These are phyloP conservation scores for Clavulina sp. DNA, from an alignment of 768 basidiomycete species.

Conservation along the genomic window DNA sequence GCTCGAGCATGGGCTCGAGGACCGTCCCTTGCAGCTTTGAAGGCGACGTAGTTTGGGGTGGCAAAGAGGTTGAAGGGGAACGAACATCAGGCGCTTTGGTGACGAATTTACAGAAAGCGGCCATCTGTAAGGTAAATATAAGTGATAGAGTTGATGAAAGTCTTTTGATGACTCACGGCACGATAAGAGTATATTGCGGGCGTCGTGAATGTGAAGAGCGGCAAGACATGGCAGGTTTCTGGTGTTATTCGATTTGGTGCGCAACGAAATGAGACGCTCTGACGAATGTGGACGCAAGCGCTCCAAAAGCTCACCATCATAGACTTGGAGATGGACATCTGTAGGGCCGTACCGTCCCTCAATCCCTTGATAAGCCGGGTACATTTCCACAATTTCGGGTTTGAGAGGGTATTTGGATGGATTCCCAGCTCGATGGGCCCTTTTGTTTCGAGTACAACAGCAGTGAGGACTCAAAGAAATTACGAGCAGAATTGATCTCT, in stretches of 20 bases:
- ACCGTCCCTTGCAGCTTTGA: too few relatives aligned
- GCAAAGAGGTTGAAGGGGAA: too few relatives aligned
- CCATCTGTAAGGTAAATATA: too few relatives aligned
- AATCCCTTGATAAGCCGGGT: slow-evolving; percentile 19
- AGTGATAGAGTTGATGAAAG: neutral
- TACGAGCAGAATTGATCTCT: slow-evolving; percentile 2
- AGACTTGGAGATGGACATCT: slow-evolving; percentile 84
- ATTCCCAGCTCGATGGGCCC: slow-evolving; percentile 77
- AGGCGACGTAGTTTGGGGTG: too few relatives aligned
- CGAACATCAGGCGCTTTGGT: neutral
- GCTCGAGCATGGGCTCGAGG: too few relatives aligned
- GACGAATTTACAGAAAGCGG: slow-evolving; percentile 15
- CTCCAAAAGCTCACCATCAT: slow-evolving; percentile 49
- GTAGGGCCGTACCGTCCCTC: slow-evolving; percentile 31
- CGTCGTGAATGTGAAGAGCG: slow-evolving; percentile 49
- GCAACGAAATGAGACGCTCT: slow-evolving; percentile 5
- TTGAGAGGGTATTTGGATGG: slow-evolving; percentile 55
- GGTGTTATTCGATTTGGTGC: neutral
- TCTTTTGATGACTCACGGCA: slow-evolving; percentile 6
- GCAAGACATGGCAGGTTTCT: slow-evolving; percentile 67
- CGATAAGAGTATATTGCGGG: slow-evolving; percentile 17
- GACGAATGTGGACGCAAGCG: neutral
- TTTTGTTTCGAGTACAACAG: slow-evolving; percentile 9
- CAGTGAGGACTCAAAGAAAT: neutral
- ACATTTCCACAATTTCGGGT: slow-evolving; percentile 32